Evolutionary conservation across 1,139 yeast genomes (phyloP).

Genomic region (Kluyveromyces marxianus): DNA sequence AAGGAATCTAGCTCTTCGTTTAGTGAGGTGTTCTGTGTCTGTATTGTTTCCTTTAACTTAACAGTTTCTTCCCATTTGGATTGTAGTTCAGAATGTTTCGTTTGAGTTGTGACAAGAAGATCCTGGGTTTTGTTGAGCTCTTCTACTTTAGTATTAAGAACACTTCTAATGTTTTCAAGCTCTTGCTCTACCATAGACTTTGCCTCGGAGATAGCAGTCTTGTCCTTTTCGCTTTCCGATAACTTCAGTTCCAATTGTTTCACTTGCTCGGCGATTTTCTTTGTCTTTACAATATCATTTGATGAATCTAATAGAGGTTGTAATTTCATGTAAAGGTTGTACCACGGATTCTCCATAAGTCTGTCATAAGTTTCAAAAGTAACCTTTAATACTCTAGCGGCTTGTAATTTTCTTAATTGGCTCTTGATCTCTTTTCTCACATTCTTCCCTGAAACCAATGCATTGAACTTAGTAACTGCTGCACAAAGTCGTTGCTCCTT

Average conservation of each 20-base stretch:
- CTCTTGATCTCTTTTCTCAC: constrained; percentile 47
- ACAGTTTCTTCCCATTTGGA: constrained; percentile 6
- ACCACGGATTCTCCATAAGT: constrained; percentile 70
- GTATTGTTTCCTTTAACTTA: constrained; percentile 7
- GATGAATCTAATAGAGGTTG: constrained; percentile 74
- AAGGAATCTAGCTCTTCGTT: constrained; percentile 1
- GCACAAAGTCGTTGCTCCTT: constrained; percentile 59
- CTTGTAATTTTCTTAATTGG: constrained; percentile 54
- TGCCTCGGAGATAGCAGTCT: constrained; percentile 24
- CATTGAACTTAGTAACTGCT: constrained; percentile 56
- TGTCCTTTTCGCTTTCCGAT: constrained; percentile 31
- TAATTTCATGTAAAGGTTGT: constrained; percentile 58
- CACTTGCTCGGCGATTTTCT: constrained; percentile 51
- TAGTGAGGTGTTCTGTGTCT: not conserved
- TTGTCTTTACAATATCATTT: constrained; percentile 47
- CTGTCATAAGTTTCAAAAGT: constrained; percentile 52
- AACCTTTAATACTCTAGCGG: constrained; percentile 60
- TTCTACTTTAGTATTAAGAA: constrained; percentile 18
- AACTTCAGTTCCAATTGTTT: constrained; percentile 42
- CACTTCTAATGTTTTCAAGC: constrained; percentile 31
- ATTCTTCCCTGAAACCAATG: constrained; percentile 57
- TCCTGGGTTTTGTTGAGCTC: constrained; percentile 16
- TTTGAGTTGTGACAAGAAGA: constrained; percentile 6
- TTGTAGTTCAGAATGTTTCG: constrained; percentile 15
- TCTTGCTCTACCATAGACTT: constrained; percentile 33